Percentiles rank a stretch among this genome's conserved stretches.
phyloP scores from a whole-genome alignment of 352 stramenopile species.

The Phytophthora gonapodyides region DNA sequence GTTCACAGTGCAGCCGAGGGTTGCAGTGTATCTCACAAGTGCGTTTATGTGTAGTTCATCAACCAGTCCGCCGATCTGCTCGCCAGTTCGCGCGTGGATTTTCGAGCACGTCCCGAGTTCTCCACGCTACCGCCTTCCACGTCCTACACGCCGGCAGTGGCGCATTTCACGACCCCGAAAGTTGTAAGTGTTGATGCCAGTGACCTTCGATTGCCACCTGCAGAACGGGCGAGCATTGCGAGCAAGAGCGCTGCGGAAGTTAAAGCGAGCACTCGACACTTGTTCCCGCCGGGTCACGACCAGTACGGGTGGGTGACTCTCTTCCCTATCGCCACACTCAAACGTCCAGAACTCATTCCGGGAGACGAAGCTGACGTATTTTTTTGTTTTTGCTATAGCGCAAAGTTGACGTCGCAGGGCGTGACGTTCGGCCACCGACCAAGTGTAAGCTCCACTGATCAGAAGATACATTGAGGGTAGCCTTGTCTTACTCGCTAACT shows the following conservation, averaged over 20 bases:
- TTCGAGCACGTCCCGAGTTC: conserved; percentile 58
- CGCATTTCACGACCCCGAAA: conserved; percentile 44
- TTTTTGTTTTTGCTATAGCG: conserved; percentile 29
- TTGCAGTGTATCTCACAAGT: conserved; percentile 18
- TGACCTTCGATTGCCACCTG: conserved; percentile 35
- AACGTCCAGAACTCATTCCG: conserved; percentile 17
- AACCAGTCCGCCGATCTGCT: conserved; percentile 62
- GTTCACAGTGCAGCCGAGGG: conserved; percentile 9
- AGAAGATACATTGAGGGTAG: conserved; percentile 12
- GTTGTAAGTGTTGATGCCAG: conserved; percentile 61
- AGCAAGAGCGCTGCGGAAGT: conserved; percentile 4
- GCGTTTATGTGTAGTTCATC: conserved; percentile 53
- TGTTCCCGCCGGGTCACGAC: conserved; percentile 35
- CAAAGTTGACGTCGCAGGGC: conserved; percentile 45
- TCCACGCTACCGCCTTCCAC: conserved; percentile 39
- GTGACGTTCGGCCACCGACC: conserved; percentile 79
- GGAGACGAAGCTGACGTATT: not conserved
- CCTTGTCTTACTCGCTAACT: conserved; percentile 14
- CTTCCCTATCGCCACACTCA: conserved; percentile 13
- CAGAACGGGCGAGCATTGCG: not conserved
- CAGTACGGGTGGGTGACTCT: conserved; percentile 43
- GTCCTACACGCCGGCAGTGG: conserved; percentile 46
- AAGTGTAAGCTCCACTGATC: conserved; percentile 35
- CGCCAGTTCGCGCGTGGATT: conserved; percentile 61
- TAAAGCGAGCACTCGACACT: conserved; percentile 24